Evolutionary conservation across 2,329 filamentous ascomycete species (phyloP), one percentile per base, ranked within the genome.

Genomic region (Fusarium avenaceum): DNA sequence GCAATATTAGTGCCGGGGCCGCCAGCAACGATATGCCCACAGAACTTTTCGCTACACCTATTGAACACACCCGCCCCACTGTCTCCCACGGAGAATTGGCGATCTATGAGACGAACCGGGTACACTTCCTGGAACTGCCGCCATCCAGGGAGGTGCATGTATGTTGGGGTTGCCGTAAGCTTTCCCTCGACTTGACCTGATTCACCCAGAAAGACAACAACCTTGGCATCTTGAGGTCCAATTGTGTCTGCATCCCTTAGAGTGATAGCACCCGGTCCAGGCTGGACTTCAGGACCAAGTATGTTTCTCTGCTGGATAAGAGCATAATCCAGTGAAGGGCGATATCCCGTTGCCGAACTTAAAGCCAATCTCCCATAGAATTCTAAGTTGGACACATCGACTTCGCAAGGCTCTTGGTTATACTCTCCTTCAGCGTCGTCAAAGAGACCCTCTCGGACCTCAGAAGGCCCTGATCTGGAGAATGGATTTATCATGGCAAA

Each of bases 201-300:
- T 7, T 40, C 10, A 7, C 38, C 38, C 10, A 40, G n/a, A 40
- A 7, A 20, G 10, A 11, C 38, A 14, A 40, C 4, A 20, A 40
- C 1, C 7, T 2, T 0, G 20, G 10, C 38, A 40, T 40, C 38
- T 20, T 7, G 0, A 14, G 38, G 3, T 40, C 38, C 19, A 3
- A 40, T 20, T 8, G 2, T 40, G 0, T 19, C 6, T 19, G 10
- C 14, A 20, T 20, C 11, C 14, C 11, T 0, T 5, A 19, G 6
- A 20, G 6, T 7, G 6, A 4, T 26, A 9, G 7, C 1, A 26
- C 10, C 10, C 26, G 3, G 26, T 26, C 8, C 26, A 8, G 3
- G 2, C 8, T 26, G 24, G 7, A 2, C 26, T 26, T 26, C 38
- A 20, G 6, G 11, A 6, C 14, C 1, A 2, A 19, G 11, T 14